Base-by-base conservation (phyloP, 495 filamentous ascomycete genomes). In the Xylaria acuta region DNA sequence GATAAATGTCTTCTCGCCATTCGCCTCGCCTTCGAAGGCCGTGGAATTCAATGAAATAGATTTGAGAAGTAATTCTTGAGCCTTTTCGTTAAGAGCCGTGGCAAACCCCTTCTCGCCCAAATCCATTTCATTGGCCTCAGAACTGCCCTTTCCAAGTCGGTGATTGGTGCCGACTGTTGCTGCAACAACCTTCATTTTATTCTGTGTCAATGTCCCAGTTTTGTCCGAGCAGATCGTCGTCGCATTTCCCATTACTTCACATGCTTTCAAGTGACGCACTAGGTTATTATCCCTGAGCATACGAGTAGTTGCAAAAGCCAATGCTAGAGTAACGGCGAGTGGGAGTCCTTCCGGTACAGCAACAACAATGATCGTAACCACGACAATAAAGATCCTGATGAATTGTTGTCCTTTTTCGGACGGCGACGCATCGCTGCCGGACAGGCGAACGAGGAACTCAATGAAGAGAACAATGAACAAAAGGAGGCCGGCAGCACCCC, bases 171-270 rank as follows among this genome's bases (percentile, higher is more conserved):
- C 92, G 36, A 97, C 73, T 8, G 92, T 93, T 3, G 90, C 94
- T 34, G 93, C 90, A 67, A 97, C 93, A 11, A 94, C 91, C 43
- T 89, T 91, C 94, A 97, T 97, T 83, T 93, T 94, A 76, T 97
- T 97, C 79, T 95, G 91, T 0, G 93, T 96, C n/a, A 98, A 84
- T 3, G 95, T 98, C 68, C 95, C 95, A 0, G 95, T 98, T 80
- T 98, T 98, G 83, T 98, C 95, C 3, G 95, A 97, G 82, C 95
- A 98, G 62, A 98, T 93, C 1, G 93, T 95, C 0, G 95, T 97
- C 5, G 95, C 95, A 80, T 97, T 97, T 30, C 95, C 95, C 95
- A 98, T 98, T n/a, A 95, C 97, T 80, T 98, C 95, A 80, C 95
- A 98, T 56, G 95, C 95, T 75, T 94, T 91, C 49, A 98, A 85